These are phyloP conservation scores for Pelargonium citronellum DNA, from an alignment of 441 rosid species.

Conservation along the genomic window DNA sequence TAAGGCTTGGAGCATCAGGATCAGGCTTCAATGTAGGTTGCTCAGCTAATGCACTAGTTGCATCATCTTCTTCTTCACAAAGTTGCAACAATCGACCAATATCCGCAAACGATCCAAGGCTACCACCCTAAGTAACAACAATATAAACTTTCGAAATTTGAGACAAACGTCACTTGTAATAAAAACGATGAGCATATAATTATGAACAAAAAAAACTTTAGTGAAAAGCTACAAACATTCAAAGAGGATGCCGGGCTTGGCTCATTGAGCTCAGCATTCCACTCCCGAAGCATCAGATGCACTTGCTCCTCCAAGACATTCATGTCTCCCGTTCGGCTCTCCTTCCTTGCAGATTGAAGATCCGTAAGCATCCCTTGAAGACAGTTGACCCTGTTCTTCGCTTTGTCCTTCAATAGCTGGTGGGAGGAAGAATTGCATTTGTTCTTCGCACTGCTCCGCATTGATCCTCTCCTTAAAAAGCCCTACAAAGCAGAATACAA, in stretches of 20 bases:
- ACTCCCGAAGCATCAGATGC: slow-evolving; percentile 52
- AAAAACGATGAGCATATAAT: not conserved
- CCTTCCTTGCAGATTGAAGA: slow-evolving; percentile 60
- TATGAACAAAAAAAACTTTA: too few species aligned
- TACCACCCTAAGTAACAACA: slow-evolving; percentile 34
- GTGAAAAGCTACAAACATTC: not conserved
- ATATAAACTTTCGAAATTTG: slow-evolving; percentile 7
- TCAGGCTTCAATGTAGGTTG: slow-evolving; percentile 34
- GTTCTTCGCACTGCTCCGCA: slow-evolving; percentile 39
- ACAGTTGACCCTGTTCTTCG: slow-evolving; percentile 43
- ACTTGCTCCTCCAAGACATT: slow-evolving; percentile 62
- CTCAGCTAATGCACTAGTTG: slow-evolving; percentile 45
- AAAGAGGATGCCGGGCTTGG: slow-evolving; percentile 60
- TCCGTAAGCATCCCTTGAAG: slow-evolving; percentile 49
- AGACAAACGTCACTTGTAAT: not conserved
- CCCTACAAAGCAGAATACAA: not conserved
- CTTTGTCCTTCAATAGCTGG: slow-evolving; percentile 51
- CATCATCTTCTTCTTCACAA: slow-evolving; percentile 55
- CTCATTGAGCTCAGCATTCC: slow-evolving; percentile 61
- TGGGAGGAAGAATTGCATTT: slow-evolving; percentile 45
- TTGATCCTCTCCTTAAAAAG: slow-evolving; percentile 17
- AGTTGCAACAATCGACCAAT: slow-evolving; percentile 41
- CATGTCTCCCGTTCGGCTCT: slow-evolving; percentile 45
- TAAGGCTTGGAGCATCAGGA: slow-evolving; percentile 31
- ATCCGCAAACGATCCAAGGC: slow-evolving; percentile 39